phyloP scores from a whole-genome alignment of 352 stramenopile genomes.

The Plasmopara viticola region DNA sequence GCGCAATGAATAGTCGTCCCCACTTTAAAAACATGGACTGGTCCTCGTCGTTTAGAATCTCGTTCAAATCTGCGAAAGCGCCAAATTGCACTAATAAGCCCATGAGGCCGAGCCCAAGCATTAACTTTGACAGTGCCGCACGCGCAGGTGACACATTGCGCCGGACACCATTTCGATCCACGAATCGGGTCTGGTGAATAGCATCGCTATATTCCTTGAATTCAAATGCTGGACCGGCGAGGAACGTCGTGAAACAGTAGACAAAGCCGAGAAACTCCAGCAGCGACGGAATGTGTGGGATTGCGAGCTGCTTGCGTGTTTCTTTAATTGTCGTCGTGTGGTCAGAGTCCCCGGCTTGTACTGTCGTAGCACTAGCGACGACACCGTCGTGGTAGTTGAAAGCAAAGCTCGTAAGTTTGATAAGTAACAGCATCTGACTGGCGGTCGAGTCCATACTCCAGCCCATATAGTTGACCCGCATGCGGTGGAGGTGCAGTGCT shows the following conservation, averaged over 20 bases:
- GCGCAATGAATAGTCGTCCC: constrained; percentile 70
- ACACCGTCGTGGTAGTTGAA: constrained; percentile 95
- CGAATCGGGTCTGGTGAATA: constrained; percentile 44
- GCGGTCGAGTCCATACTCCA: constrained; percentile 84
- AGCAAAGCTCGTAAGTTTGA: constrained; percentile 96
- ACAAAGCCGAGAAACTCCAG: constrained; percentile 96
- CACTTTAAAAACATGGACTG: constrained; percentile 64
- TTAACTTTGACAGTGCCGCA: constrained; percentile 47
- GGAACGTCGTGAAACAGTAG: constrained; percentile 94
- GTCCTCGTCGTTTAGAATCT: constrained; percentile 21
- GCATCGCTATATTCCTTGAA: constrained; percentile 90
- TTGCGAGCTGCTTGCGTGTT: constrained; percentile 36
- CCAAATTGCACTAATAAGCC: constrained; percentile 34
- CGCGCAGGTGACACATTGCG: constrained; percentile 25
- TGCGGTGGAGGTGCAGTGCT: constrained; percentile 90
- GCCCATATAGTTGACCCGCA: constrained; percentile 94
- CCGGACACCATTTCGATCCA: constrained; percentile 29
- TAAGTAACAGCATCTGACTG: constrained; percentile 91
- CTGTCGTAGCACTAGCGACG: constrained; percentile 21
- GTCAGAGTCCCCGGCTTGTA: constrained; percentile 18
- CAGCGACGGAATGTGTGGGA: constrained; percentile 80
- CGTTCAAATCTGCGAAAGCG: constrained; percentile 21
- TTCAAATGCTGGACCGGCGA: constrained; percentile 93
- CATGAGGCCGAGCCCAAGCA: constrained; percentile 49
- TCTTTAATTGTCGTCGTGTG: constrained; percentile 28